These are phyloP conservation scores for Aureobasidium sp. DNA, from an alignment of 2,329 filamentous ascomycete genomes.

Conservation along the genomic window DNA sequence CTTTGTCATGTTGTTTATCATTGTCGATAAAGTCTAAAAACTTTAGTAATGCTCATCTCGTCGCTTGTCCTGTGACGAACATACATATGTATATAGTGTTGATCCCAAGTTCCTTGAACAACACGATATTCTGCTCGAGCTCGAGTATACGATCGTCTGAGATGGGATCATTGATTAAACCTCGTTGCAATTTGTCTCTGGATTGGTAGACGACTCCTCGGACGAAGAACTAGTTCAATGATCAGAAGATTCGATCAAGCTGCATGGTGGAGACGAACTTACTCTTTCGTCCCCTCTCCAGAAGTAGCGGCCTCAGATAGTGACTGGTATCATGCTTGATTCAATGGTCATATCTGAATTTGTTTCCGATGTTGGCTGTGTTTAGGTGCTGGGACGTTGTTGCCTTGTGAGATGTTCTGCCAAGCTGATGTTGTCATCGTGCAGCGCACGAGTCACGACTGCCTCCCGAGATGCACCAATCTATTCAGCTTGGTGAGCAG, in stretches of 20 bases:
- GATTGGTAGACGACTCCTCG: constrained; percentile 15
- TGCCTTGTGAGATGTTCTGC: neutral
- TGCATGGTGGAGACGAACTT: neutral
- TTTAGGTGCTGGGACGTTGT: neutral
- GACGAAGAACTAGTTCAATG: constrained; percentile 13
- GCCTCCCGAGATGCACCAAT: neutral
- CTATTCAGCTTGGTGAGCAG: neutral
- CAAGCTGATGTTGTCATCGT: neutral
- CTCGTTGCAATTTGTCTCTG: neutral
- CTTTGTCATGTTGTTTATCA: constrained; percentile 12
- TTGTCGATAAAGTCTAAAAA: constrained; percentile 14
- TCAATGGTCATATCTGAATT: neutral
- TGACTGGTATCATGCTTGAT: neutral
- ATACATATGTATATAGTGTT: constrained; percentile 16
- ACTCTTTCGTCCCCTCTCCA: neutral
- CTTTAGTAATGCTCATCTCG: neutral
- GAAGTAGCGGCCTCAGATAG: neutral
- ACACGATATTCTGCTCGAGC: constrained; percentile 1
- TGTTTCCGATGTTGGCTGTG: neutral
- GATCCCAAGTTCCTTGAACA: constrained; percentile 15
- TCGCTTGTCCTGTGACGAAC: neutral
- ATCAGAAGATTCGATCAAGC: neutral
- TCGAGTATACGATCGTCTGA: constrained; percentile 10
- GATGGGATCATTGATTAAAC: constrained; percentile 7
- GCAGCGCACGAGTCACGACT: neutral